These are phyloP conservation scores for Boletus eberwhitei DNA, from an alignment of 768 basidiomycete species.

Conservation along the genomic window DNA sequence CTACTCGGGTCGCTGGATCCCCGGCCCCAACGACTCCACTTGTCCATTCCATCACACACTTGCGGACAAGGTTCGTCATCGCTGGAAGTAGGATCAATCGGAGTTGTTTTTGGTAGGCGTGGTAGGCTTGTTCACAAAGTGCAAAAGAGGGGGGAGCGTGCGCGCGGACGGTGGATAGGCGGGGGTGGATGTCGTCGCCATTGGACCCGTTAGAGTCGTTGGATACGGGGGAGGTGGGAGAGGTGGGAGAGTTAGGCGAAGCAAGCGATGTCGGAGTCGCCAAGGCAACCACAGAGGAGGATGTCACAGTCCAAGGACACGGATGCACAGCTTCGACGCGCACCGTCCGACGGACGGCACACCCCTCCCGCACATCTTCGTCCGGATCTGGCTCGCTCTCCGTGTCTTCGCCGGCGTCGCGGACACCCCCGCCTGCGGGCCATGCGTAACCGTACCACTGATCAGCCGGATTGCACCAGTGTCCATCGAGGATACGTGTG, in stretches of 20 bases:
- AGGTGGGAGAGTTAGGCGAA: slow-evolving; percentile 25
- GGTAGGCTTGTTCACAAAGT: slow-evolving; percentile 64
- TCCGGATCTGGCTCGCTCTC: slow-evolving; percentile 28
- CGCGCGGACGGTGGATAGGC: slow-evolving; percentile 42
- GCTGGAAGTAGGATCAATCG: slow-evolving; percentile 58
- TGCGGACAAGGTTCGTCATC: slow-evolving; percentile 66
- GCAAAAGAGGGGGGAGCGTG: slow-evolving; percentile 57
- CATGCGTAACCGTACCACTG: slow-evolving; percentile 53
- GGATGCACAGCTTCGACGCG: slow-evolving; percentile 41
- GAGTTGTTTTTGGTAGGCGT: slow-evolving; percentile 57
- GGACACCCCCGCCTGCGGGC: slow-evolving; percentile 35
- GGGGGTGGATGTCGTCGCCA: slow-evolving; percentile 43
- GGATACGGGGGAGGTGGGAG: slow-evolving; percentile 14
- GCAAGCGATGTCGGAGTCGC: slow-evolving; percentile 19
- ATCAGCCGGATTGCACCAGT: slow-evolving; percentile 75
- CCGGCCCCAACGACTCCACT: slow-evolving; percentile 36
- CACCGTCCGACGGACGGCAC: slow-evolving; percentile 16
- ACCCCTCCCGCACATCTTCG: slow-evolving; percentile 18
- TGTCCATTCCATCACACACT: slow-evolving; percentile 60
- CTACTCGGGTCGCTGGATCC: slow-evolving; percentile 56
- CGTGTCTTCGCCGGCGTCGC: slow-evolving; percentile 24
- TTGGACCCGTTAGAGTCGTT: slow-evolving; percentile 2
- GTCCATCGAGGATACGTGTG: slow-evolving; percentile 66
- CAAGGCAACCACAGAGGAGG: slow-evolving; percentile 10
- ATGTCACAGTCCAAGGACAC: slow-evolving; percentile 54